phyloP scores from a whole-genome alignment of 345 rosid genomes.

The Clarkia xantiana region DNA sequence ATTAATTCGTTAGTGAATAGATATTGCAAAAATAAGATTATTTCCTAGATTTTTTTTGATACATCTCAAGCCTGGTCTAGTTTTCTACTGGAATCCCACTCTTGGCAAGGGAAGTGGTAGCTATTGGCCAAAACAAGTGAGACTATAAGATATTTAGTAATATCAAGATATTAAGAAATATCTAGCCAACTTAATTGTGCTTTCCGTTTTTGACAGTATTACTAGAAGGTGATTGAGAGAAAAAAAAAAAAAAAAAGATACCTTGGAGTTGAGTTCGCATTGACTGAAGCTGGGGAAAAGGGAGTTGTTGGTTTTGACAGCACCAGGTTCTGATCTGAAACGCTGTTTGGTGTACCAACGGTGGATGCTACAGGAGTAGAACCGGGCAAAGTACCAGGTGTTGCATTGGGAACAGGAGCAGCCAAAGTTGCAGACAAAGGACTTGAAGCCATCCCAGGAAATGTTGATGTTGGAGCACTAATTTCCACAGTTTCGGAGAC shows the following conservation, averaged over 20 bases:
- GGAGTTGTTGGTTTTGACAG: slow-evolving; percentile 17
- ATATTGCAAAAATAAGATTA: too few species aligned
- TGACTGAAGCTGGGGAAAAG: slow-evolving; percentile 5
- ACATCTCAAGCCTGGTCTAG: too few species aligned
- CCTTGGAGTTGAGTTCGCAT: slow-evolving; percentile 21
- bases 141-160: too few species aligned
- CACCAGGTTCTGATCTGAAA: slow-evolving; percentile 14
- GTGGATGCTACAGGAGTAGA: slow-evolving; percentile 28
- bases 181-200: too few species aligned
- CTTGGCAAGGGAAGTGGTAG: too few species aligned
- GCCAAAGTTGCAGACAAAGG: slow-evolving; percentile 39
- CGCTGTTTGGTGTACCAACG: slow-evolving; percentile 14
- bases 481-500: slow-evolving; percentile 26
- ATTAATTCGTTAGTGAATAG: too few species aligned
- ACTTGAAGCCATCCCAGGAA: slow-evolving; percentile 38
- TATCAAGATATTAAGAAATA: too few species aligned
- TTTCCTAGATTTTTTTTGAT: too few species aligned
- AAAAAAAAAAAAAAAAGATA: slow-evolving; percentile 10
- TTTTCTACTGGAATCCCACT: too few species aligned
- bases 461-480: slow-evolving; percentile 18
- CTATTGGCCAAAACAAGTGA: too few species aligned
- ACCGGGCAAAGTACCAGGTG: slow-evolving; percentile 29
- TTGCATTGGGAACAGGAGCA: slow-evolving; percentile 23
- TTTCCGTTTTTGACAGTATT: too few species aligned
- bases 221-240: too few species aligned